phyloP scores from a whole-genome alignment of 78 protist genomes.

The Corallochytrium limacisporum region DNA sequence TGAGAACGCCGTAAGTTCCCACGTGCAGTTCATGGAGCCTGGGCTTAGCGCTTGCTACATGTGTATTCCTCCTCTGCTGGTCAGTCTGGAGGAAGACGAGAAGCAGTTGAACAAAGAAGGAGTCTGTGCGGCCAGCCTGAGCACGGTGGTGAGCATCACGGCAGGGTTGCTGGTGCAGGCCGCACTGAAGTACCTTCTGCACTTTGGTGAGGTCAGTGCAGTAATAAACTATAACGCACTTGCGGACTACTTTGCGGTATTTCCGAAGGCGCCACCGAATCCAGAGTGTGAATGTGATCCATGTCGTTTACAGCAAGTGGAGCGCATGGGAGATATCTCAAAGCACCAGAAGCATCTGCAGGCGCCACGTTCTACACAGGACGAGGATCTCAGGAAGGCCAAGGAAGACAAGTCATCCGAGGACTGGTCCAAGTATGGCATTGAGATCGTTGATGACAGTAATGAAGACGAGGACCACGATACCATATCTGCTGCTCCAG shows the following conservation, averaged over 20 bases:
- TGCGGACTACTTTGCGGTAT: too few relatives aligned
- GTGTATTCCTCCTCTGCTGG: neutral
- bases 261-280: neutral
- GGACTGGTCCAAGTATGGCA: too few relatives aligned
- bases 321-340: too few relatives aligned
- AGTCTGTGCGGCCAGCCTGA: conserved; percentile 92
- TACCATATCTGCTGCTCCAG: too few relatives aligned
- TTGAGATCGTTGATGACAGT: too few relatives aligned
- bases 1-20: conserved; percentile 94
- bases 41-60: conserved; percentile 62
- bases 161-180: conserved; percentile 88
- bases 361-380: too few relatives aligned
- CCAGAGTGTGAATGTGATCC: neutral
- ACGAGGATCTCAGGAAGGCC: too few relatives aligned
- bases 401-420: too few relatives aligned
- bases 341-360: too few relatives aligned
- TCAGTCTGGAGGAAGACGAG: conserved; percentile 35
- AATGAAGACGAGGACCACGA: too few relatives aligned
- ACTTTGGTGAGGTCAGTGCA: too few relatives aligned
- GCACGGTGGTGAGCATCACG: conserved; percentile 92
- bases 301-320: neutral
- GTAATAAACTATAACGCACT: too few relatives aligned
- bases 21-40: conserved; percentile 79
- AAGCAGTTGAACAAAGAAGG: conserved; percentile 34
- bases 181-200: conserved; percentile 66